phyloP scores from a whole-genome alignment of 441 rosid genomes.

The Erysimum cheiri region DNA sequence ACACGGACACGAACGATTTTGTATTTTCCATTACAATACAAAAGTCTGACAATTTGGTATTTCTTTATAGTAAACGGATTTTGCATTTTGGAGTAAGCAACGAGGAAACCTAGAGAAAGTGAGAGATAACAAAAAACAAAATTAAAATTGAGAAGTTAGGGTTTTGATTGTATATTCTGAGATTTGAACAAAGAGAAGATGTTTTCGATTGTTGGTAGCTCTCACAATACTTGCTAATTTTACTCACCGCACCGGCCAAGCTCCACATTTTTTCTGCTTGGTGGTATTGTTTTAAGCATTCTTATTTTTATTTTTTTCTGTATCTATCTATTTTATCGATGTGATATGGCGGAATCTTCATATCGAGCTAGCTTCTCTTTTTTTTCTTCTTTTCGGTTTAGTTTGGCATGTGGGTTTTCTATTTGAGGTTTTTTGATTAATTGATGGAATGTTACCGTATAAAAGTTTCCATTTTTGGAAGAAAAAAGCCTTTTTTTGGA shows the following conservation, averaged over 20 bases:
- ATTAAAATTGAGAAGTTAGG: constrained; percentile 7
- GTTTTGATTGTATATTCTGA: constrained; percentile 39
- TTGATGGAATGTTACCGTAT: constrained; percentile 15
- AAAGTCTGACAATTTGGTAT: constrained; percentile 34
- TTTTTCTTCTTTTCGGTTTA: no score
- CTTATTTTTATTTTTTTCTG: background rate
- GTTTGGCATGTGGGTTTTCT: background rate
- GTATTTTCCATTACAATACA: constrained; percentile 20
- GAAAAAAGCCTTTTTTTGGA: constrained; percentile 37
- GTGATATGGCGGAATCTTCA: constrained; percentile 23
- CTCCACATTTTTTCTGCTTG: background rate
- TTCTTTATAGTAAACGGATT: background rate
- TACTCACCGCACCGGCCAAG: constrained; percentile 14
- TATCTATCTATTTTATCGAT: constrained; percentile 17
- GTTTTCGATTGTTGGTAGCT: constrained; percentile 25
- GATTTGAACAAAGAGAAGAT: constrained; percentile 31
- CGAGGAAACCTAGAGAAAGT: constrained; percentile 37
- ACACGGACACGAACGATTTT: constrained; percentile 34
- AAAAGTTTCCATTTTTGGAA: constrained; percentile 37
- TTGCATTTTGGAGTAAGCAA: constrained; percentile 27
- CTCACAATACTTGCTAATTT: constrained; percentile 10
- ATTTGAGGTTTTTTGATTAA: constrained; percentile 28
- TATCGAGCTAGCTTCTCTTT: constrained; percentile 21
- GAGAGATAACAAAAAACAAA: constrained; percentile 5
- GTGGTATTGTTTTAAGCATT: background rate